Evolutionary conservation across 768 basidiomycete species (phyloP).

Genomic region (Chiua virens): DNA sequence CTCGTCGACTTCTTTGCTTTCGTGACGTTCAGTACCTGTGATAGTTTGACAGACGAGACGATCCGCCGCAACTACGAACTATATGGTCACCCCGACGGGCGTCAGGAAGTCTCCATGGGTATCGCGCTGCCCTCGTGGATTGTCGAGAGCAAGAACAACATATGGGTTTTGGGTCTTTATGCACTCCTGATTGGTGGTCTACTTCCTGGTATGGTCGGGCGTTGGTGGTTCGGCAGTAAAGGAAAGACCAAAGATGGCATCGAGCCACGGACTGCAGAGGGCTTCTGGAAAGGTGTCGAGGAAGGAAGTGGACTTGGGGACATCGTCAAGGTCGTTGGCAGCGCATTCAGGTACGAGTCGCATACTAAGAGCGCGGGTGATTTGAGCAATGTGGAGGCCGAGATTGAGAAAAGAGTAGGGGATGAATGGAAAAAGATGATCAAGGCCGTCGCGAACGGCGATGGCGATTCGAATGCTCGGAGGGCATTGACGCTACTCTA

Average conservation of each 20-base stretch:
- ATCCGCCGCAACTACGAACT: constrained; percentile 87
- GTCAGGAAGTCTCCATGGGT: constrained; percentile 92
- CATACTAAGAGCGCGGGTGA: constrained; percentile 34
- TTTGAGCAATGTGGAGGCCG: constrained; percentile 50
- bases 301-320: constrained; percentile 78
- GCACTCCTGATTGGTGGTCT: constrained; percentile 85
- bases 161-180: constrained; percentile 88
- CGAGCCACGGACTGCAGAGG: constrained; percentile 74
- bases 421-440: constrained; percentile 55
- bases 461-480: constrained; percentile 37
- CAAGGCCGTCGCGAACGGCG: constrained; percentile 38
- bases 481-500: constrained; percentile 75
- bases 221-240: constrained; percentile 97
- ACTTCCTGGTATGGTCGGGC: constrained; percentile 84
- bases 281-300: constrained; percentile 83
- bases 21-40: neutral
- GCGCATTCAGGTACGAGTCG: constrained; percentile 62
- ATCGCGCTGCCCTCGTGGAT: constrained; percentile 96
- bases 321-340: constrained; percentile 67
- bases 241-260: constrained; percentile 92
- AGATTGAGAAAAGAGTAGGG: constrained; percentile 49
- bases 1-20: neutral
- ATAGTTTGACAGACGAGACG: constrained; percentile 85
- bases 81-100: constrained; percentile 94
- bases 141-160: constrained; percentile 86